phyloP scores from a whole-genome alignment of 1,284 basidiomycete genomes.

The Gomphus bonarii region DNA sequence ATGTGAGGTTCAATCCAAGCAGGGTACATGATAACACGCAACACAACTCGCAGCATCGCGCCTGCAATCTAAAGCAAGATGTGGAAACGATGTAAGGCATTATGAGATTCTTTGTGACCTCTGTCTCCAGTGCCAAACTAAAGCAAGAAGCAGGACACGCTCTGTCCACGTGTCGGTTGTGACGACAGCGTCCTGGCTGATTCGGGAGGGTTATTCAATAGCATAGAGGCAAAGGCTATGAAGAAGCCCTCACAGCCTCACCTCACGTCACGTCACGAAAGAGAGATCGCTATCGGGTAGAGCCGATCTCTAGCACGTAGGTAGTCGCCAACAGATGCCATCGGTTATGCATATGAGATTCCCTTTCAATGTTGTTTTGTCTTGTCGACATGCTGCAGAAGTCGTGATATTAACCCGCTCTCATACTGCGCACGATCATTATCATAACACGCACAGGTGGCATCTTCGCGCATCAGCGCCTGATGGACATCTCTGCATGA shows the following conservation, averaged over 20 bases:
- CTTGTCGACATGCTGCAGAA: background rate
- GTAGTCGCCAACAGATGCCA: background rate
- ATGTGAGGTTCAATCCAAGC: background rate
- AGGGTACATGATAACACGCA: background rate
- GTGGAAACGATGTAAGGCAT: background rate
- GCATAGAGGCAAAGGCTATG: background rate
- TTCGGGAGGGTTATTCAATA: background rate
- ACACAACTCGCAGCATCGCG: background rate
- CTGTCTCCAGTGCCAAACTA: background rate
- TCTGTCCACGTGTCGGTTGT: conserved; percentile 5
- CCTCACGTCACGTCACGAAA: background rate
- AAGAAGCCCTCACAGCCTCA: background rate
- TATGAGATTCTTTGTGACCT: background rate
- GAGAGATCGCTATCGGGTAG: background rate
- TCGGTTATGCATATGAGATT: background rate
- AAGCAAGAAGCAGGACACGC: conserved; percentile 9
- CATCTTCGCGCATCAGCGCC: background rate
- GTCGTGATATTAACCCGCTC: background rate
- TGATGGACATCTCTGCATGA: background rate
- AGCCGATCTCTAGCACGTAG: background rate
- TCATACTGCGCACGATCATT: background rate
- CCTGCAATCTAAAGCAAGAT: background rate
- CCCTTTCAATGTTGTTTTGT: background rate
- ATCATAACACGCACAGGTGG: background rate
- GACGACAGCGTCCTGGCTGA: conserved; percentile 1